Percentiles rank a stretch among this genome's conserved stretches.
Conservation (phyloP, 179 eudicot species). For the Corrigiola litoralis region DNA sequence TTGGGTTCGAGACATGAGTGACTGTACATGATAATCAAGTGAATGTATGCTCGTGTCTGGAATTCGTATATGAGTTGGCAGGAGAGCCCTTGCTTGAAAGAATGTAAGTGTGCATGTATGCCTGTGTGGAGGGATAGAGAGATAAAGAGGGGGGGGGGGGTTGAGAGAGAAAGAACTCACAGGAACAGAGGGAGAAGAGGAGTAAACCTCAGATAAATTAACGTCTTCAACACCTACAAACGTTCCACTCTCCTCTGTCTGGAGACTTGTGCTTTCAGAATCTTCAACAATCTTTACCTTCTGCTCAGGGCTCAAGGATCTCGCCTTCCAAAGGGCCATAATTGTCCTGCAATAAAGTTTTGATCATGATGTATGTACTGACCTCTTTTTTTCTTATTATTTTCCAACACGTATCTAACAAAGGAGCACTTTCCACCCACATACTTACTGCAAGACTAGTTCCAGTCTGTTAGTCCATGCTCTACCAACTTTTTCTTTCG, state of each 20-base stretch:
- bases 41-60: not conserved
- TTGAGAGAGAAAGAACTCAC: slow-evolving; percentile 37
- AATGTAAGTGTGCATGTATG: not conserved
- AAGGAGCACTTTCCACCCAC: no score
- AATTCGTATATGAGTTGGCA: not conserved
- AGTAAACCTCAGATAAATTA: slow-evolving; percentile 60
- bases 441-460: no score
- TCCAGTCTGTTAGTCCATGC: no score
- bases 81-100: not conserved
- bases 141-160: slow-evolving; percentile 8
- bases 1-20: not conserved
- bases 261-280: slow-evolving; percentile 54
- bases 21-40: not conserved
- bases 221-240: slow-evolving; percentile 72
- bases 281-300: slow-evolving; percentile 77
- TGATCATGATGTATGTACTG: no score
- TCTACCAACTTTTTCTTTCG: no score
- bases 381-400: no score
- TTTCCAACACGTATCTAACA: no score
- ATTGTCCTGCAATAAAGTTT: slow-evolving; percentile 55
- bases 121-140: not conserved
- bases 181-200: slow-evolving; percentile 64
- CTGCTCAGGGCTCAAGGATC: slow-evolving; percentile 83
- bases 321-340: slow-evolving; percentile 90
- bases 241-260: slow-evolving; percentile 67